phyloP scores from a whole-genome alignment of 1,139 yeast species.

The Yamadazyma siamensis region DNA sequence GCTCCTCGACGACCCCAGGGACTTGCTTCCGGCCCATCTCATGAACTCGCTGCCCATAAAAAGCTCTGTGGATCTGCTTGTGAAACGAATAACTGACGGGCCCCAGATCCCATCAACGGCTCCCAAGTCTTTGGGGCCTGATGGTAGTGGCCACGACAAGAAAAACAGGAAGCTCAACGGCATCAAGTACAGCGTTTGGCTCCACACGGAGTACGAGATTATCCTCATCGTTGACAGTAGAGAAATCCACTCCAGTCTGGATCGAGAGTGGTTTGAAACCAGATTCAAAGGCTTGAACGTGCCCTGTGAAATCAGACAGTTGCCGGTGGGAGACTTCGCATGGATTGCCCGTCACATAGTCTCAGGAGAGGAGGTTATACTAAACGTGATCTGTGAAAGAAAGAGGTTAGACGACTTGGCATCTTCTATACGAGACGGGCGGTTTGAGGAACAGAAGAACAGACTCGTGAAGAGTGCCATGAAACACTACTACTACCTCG shows the following conservation, averaged over 20 bases:
- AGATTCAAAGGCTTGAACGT: slow-evolving; percentile 53
- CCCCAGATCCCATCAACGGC: background rate
- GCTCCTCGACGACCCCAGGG: slow-evolving; percentile 8
- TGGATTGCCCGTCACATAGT: slow-evolving; percentile 78
- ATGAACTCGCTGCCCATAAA: slow-evolving; percentile 2
- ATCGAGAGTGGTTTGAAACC: slow-evolving; percentile 60
- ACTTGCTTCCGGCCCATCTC: slow-evolving; percentile 7
- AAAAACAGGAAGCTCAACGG: slow-evolving; percentile 19
- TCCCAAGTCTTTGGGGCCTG: background rate
- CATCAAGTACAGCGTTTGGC: slow-evolving; percentile 37
- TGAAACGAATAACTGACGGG: too few relatives aligned
- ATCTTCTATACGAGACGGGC: slow-evolving; percentile 78
- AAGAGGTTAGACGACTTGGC: slow-evolving; percentile 87
- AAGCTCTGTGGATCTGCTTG: too few relatives aligned
- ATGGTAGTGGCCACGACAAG: slow-evolving; percentile 20
- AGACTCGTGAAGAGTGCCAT: slow-evolving; percentile 70
- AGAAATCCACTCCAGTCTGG: slow-evolving; percentile 62
- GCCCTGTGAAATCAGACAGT: slow-evolving; percentile 49
- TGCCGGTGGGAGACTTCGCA: slow-evolving; percentile 81
- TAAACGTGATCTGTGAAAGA: slow-evolving; percentile 82
- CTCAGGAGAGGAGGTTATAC: slow-evolving; percentile 60
- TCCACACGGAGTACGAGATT: slow-evolving; percentile 48
- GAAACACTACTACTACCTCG: slow-evolving; percentile 65
- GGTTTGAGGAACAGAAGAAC: slow-evolving; percentile 81
- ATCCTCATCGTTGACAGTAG: slow-evolving; percentile 73